These are phyloP conservation scores for Pinus taeda DNA, from an alignment of 75 land plant species.

Conservation along the genomic window DNA sequence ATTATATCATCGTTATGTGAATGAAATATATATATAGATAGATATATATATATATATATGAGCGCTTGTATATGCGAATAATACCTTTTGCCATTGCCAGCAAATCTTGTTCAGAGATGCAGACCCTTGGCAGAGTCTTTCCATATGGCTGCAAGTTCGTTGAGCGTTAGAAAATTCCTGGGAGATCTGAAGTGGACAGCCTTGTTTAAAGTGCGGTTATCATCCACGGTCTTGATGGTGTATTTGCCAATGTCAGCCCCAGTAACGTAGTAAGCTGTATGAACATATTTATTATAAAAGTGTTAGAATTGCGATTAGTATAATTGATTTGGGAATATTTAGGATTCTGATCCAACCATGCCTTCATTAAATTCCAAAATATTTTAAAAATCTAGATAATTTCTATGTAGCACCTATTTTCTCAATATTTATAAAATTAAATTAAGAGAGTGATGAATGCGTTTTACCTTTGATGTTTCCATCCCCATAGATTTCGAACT, in stretches of 20 bases:
- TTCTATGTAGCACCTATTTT: too few species aligned
- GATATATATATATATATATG: too few species aligned
- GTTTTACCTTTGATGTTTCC: slow-evolving; percentile 26
- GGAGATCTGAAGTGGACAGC: slow-evolving; percentile 19
- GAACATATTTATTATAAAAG: too few species aligned
- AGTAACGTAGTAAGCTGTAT: slow-evolving; percentile 6
- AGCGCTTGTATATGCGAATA: background rate
- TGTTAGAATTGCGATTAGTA: too few species aligned
- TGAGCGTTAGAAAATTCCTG: slow-evolving; percentile 15
- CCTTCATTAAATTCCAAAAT: too few species aligned
- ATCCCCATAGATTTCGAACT: slow-evolving; percentile 20
- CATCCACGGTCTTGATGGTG: slow-evolving; percentile 17
- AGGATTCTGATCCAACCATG: background rate
- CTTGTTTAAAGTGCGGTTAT: slow-evolving; percentile 19
- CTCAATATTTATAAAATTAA: too few species aligned
- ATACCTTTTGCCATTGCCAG: slow-evolving; percentile 16
- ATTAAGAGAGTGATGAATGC: too few species aligned
- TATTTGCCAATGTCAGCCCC: slow-evolving; percentile 21
- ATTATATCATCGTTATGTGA: too few species aligned
- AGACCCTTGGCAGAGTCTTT: slow-evolving; percentile 14
- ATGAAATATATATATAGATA: too few species aligned
- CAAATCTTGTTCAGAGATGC: slow-evolving; percentile 17
- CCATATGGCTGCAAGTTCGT: slow-evolving; percentile 24
- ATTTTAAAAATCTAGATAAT: background rate
- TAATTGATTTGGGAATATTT: too few species aligned